Conservation (phyloP, 352 stramenopile genomes). For the Pythium chondricola region DNA sequence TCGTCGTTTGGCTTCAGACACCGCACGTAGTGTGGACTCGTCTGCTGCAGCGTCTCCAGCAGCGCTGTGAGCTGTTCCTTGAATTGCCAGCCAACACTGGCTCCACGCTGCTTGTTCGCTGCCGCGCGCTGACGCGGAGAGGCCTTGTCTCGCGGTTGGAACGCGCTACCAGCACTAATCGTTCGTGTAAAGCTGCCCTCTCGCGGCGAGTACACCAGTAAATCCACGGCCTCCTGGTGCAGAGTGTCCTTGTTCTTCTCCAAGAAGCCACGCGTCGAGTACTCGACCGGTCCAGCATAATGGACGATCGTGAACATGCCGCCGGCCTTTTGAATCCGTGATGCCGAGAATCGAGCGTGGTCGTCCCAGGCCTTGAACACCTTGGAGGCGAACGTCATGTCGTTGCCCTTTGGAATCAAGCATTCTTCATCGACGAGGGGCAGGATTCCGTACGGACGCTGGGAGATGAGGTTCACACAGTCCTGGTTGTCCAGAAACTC, state of each 20-base stretch:
- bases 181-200: conserved; percentile 70
- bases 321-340: conserved; percentile 68
- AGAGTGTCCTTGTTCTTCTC: conserved; percentile 87
- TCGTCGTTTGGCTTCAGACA: conserved; percentile 88
- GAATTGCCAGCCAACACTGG: conserved; percentile 83
- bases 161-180: conserved; percentile 59
- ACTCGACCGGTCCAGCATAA: conserved; percentile 79
- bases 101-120: conserved; percentile 58
- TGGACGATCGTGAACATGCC: conserved; percentile 75
- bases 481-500: conserved; percentile 86
- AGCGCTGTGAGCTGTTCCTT: conserved; percentile 75
- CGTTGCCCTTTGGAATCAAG: conserved; percentile 78
- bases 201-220: conserved; percentile 63
- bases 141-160: conserved; percentile 40
- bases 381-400: conserved; percentile 77
- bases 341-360: conserved; percentile 61
- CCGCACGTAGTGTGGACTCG: conserved; percentile 84
- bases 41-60: conserved; percentile 63
- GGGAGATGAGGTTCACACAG: conserved; percentile 88
- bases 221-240: conserved; percentile 75
- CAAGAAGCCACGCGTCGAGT: conserved; percentile 65
- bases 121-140: conserved; percentile 49
- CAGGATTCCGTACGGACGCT: conserved; percentile 76
- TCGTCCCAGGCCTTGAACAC: conserved; percentile 63
- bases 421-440: conserved; percentile 87